Evolutionary conservation across 2,329 filamentous ascomycete species (phyloP).

Genomic region (Parascedosporium putredinis): DNA sequence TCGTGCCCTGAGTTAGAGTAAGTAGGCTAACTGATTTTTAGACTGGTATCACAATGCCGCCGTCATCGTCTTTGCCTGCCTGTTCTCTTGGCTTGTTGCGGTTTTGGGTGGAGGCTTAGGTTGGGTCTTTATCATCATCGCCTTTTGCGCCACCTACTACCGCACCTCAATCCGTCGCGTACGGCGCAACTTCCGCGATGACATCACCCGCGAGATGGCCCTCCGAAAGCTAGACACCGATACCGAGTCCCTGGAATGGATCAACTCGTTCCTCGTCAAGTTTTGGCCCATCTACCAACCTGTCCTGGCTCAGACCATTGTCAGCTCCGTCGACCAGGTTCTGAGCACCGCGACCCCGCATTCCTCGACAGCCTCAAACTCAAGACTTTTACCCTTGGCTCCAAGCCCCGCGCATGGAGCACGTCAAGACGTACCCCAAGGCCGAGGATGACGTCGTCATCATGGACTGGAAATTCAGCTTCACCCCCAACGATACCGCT

Average conservation of each 20-base stretch:
- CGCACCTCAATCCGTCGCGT: constrained; percentile 89
- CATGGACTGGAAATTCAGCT: constrained; percentile 99
- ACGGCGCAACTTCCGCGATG: constrained; percentile 90
- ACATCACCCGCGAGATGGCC: constrained; percentile 79
- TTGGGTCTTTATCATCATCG: constrained; percentile 92
- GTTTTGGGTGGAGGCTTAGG: constrained; percentile 81
- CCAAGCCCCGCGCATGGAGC: constrained; percentile 94
- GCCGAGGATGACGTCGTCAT: constrained; percentile 90
- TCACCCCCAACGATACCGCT: constrained; percentile 86
- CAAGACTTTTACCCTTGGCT: constrained; percentile 87
- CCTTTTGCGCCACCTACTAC: constrained; percentile 87
- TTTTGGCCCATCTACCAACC: constrained; percentile 99
- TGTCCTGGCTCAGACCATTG: constrained; percentile 81
- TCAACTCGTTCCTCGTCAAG: constrained; percentile 96
- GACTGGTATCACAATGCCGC: constrained; percentile 98
- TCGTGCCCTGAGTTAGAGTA: no score
- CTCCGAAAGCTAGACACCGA: constrained; percentile 84
- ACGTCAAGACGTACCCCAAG: constrained; percentile 96
- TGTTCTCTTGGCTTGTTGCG: constrained; percentile 83
- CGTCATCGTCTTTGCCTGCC: constrained; percentile 86
- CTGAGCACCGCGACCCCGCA: constrained; percentile 83
- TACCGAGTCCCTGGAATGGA: constrained; percentile 91
- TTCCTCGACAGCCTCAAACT: constrained; percentile 91
- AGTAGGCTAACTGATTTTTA: constrained; percentile 20
- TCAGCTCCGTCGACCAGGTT: constrained; percentile 92